Conservation (phyloP, 192 early-diverging fungal species). For the Phlyctochytrium arcticum region DNA sequence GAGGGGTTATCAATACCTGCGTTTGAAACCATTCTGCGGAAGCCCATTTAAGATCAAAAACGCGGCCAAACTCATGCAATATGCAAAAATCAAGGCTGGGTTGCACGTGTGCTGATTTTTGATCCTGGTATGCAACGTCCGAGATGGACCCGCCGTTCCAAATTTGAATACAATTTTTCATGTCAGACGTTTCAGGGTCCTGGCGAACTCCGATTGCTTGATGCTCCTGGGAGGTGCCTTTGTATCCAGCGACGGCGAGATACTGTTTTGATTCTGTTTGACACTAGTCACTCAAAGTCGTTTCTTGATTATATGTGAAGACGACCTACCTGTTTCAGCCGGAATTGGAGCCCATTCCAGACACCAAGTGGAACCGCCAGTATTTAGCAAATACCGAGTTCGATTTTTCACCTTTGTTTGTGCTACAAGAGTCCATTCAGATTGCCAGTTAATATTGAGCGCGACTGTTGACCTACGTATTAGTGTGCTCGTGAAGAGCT, state of each 20-base stretch:
- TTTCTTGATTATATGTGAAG: background rate
- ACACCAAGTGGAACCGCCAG: conserved; percentile 43
- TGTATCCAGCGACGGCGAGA: conserved; percentile 38
- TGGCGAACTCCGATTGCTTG: conserved; percentile 29
- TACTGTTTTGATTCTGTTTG: conserved; percentile 19
- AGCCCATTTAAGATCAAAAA: conserved; percentile 37
- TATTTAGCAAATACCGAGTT: conserved; percentile 26
- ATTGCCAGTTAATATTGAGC: background rate
- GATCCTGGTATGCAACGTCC: background rate
- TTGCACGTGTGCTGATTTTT: too few relatives aligned
- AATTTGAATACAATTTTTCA: conserved; percentile 40
- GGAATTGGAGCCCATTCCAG: conserved; percentile 34
- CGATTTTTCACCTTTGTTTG: too few relatives aligned
- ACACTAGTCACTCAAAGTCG: background rate
- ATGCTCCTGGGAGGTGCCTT: conserved; percentile 21
- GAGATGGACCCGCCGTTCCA: conserved; percentile 21
- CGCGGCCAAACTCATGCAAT: conserved; percentile 30
- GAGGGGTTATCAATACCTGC: background rate
- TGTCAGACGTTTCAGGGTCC: background rate
- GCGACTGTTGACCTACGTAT: background rate
- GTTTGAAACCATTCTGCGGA: conserved; percentile 21
- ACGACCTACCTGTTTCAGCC: background rate
- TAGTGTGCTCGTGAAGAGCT: background rate
- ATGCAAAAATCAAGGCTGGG: conserved; percentile 28
- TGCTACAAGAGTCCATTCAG: background rate